These are phyloP conservation scores for Coccinonectria pachysandricola DNA, from an alignment of 2,329 filamentous ascomycete species.

Conservation along the genomic window DNA sequence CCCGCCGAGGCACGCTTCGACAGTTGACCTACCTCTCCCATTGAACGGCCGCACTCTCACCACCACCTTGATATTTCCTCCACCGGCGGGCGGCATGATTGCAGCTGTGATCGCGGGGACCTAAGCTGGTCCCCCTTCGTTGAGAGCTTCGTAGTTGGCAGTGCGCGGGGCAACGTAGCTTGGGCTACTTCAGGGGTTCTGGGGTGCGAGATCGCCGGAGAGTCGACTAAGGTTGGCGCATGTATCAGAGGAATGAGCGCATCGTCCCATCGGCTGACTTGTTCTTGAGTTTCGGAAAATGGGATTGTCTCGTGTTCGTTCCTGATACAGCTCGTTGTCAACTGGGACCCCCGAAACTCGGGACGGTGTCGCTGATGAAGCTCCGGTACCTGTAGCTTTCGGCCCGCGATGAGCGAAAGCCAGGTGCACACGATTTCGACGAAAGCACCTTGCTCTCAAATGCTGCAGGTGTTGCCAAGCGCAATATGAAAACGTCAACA, in stretches of 20 bases:
- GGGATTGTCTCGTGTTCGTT: too few relatives aligned
- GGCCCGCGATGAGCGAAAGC: too few relatives aligned
- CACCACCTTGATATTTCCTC: slow-evolving; percentile 99
- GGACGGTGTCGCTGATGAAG: too few relatives aligned
- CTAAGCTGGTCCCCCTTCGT: slow-evolving; percentile 24
- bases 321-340: too few relatives aligned
- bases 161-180: slow-evolving; percentile 17
- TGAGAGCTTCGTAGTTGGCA: slow-evolving; percentile 12
- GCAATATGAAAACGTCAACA: slow-evolving; percentile 20
- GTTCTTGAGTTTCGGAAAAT: too few relatives aligned
- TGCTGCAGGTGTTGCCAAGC: slow-evolving; percentile 9
- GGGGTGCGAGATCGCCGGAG: slow-evolving; percentile 5
- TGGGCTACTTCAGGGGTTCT: slow-evolving; percentile 4
- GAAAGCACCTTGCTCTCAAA: slow-evolving; percentile 4
- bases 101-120: slow-evolving; percentile 24
- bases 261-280: slow-evolving; percentile 12
- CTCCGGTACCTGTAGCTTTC: too few relatives aligned
- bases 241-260: slow-evolving; percentile 14
- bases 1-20: too few relatives aligned
- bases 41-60: slow-evolving; percentile 95
- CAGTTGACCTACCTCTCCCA: slow-evolving; percentile 66
- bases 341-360: too few relatives aligned
- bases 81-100: slow-evolving; percentile 47
- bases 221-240: slow-evolving; percentile 9
- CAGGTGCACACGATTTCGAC: slow-evolving; percentile 7